Evolutionary conservation across 345 rosid genomes (phyloP).

Genomic region (Sisymbrium irio): DNA sequence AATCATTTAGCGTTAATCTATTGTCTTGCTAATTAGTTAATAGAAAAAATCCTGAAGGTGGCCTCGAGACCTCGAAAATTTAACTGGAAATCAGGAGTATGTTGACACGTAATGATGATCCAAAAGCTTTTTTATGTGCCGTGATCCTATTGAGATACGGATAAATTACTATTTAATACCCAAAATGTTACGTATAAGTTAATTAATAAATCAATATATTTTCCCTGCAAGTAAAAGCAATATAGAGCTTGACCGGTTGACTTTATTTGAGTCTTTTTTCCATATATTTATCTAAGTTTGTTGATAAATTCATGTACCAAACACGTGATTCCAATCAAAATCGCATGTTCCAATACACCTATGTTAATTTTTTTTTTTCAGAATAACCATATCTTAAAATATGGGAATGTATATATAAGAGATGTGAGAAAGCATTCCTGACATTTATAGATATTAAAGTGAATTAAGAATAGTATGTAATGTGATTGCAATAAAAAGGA

Average conservation of each 20-base stretch:
- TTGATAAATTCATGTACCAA: not conserved
- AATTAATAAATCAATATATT: not conserved
- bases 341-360: not conserved
- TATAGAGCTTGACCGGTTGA: not conserved
- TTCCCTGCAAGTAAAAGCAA: slow-evolving; percentile 19
- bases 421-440: not conserved
- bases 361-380: not conserved
- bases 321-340: slow-evolving; percentile 15
- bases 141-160: slow-evolving; percentile 31
- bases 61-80: slow-evolving; percentile 26
- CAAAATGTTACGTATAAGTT: slow-evolving; percentile 2
- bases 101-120: slow-evolving; percentile 35
- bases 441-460: not conserved
- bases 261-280: not conserved
- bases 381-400: not conserved
- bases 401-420: not conserved
- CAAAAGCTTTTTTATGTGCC: slow-evolving; percentile 29
- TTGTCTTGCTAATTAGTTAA: not conserved
- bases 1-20: not conserved
- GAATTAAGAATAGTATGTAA: not conserved
- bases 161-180: slow-evolving; percentile 8
- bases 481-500: not conserved
- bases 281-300: not conserved
- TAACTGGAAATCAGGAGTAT: slow-evolving; percentile 3
- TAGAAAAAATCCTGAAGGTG: not conserved